Evolutionary conservation across 2,329 filamentous ascomycete genomes (phyloP), one percentile per base, ranked within the genome.

Genomic region (Pseudocercospora cruenta): DNA sequence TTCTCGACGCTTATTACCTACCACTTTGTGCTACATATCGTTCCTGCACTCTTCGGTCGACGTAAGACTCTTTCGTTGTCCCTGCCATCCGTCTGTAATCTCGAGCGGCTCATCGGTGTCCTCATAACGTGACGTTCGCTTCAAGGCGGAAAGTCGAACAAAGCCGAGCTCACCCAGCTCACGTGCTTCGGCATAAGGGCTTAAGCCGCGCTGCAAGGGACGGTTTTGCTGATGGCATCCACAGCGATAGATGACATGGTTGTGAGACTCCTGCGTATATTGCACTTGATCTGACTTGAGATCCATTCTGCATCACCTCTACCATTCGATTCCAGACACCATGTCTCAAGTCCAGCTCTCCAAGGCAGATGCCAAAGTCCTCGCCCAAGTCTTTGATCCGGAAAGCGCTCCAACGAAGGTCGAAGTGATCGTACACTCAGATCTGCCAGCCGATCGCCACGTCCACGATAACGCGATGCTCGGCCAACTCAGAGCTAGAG

Each of bases 331-430:
- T 8, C 47, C 26, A 36, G 22, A 33, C 19, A 62, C 16, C 9
- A 71, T 69, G 66, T 63, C 62, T n/a, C 65, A 59, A n/a, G 65
- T 21, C 28, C 65, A 62, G 19, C 55, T 71, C 10, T 75, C 74
- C 10, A 67, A 66, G 57, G 67, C 71, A 39, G 83, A 90, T 69
- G 58, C 76, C 2, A 74, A 76, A 24, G 77, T 83, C 26, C 90
- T 90, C 70, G 67, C 70, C 21, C 69, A 71, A 51, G 72, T 76
- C 64, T 76, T 76, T 64, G 72, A 75, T 55, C 74, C 74, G 16
- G 74, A 76, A 59, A 71, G 69, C 47, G 66, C 69, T 22, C 69
- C 72, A n/a, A 53, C 69, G 2, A 67, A 63, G 39, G 65, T 69
- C 49, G 69, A 75, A 66, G 63, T 75, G 16, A 33, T 73, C 19